Evolutionary conservation across 1,139 yeast genomes (phyloP), one percentile per base, ranked within the genome.

Genomic region (Blastobotrys indianensis): DNA sequence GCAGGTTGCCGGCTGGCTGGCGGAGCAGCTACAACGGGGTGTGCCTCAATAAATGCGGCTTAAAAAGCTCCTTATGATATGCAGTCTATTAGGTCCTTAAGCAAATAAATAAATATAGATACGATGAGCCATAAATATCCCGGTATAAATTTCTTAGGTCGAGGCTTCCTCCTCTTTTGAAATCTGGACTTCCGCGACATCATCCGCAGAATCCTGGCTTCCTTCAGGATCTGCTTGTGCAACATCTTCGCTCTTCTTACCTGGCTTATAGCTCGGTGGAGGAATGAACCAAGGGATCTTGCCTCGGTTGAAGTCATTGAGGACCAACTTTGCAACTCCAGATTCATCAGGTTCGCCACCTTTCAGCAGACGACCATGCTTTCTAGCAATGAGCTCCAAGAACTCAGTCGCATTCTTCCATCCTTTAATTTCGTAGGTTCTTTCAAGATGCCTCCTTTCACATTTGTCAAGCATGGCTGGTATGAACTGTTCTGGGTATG

Each of bases 341-440:
- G 82, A 75, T 68, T 90, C 97, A 67, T 92, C 97, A 1, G 97
- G 95, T 68, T 92, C 98, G 56, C 97, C 98, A 51, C 98, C 98
- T 68, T 92, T 92, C 58, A 92, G 72, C 55, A 92, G 74, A 65
- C 95, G 80, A 53, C 98, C 98, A 47, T 80, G 85, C 66, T 90
- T 92, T 64, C 95, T 80, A 1, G 98, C 98, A 58, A 92, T 73
- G 60, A 87, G 70, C 66, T 90, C 97, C 53, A 92, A 76, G 61
- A 92, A 92, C 59, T 88, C 95, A 4, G 79, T 73, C 49, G 95
- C 74, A 52, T 87, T 80, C 41, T 74, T 73, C 98, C 98, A 92
- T 6, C 97, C 97, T 50, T 85, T 80, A 42, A 92, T 76, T 66
- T 90, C 97, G 64, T 92, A 92, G 0, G 98, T 92, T 70, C 97